Evolutionary conservation across 345 rosid species (phyloP).

Genomic region (Ceriops decandra): DNA sequence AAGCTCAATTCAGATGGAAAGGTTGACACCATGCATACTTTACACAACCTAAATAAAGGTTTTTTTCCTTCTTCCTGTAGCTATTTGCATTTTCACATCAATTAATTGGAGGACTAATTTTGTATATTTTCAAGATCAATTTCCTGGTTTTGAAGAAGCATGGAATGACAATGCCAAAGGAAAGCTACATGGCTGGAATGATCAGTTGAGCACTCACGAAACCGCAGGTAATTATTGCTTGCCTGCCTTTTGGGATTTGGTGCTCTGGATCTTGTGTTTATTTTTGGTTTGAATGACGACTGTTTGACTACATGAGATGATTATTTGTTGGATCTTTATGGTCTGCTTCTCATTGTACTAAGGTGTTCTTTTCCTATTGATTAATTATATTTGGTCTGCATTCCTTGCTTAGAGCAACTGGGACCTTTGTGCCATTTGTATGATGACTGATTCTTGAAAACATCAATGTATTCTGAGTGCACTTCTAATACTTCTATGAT

Average conservation of each 20-base stretch:
- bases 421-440: too few relatives aligned
- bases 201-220: conserved; percentile 21
- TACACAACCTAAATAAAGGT: conserved; percentile 82
- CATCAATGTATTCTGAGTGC: background rate
- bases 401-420: too few relatives aligned
- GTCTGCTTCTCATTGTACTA: too few relatives aligned
- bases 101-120: background rate
- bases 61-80: background rate
- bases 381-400: too few relatives aligned
- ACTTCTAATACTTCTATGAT: background rate
- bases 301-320: too few relatives aligned
- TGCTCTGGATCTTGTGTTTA: background rate
- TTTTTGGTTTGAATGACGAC: background rate
- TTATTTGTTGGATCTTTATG: too few relatives aligned
- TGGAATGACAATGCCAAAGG: conserved; percentile 52
- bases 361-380: too few relatives aligned
- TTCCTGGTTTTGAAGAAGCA: conserved; percentile 54
- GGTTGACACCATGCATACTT: conserved; percentile 66
- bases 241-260: background rate
- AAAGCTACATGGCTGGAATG: conserved; percentile 27
- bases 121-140: conserved; percentile 43
- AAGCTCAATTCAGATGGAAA: conserved; percentile 69
- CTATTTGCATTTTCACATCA: background rate
- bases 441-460: too few relatives aligned
- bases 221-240: conserved; percentile 29